These are phyloP conservation scores for Chalaropsis thielavioides DNA, from an alignment of 2,329 filamentous ascomycete species.

Conservation along the genomic window DNA sequence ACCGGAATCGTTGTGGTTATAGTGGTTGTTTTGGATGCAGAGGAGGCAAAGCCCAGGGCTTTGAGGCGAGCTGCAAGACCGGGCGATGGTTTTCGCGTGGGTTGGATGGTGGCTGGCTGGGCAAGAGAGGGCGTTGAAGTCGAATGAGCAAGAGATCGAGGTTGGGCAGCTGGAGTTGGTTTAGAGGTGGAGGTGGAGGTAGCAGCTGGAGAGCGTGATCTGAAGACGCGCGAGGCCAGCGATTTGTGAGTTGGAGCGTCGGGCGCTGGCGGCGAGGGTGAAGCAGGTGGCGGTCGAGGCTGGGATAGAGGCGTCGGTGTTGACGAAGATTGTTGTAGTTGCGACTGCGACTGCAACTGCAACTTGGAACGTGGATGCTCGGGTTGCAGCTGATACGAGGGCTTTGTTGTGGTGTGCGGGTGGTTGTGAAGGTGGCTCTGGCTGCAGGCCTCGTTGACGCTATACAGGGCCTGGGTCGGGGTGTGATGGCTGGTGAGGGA, in stretches of 20 bases:
- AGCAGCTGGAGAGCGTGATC: constrained; percentile 19
- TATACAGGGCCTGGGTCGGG: background rate
- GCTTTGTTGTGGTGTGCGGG: background rate
- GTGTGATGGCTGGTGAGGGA: background rate
- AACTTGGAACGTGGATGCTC: constrained; percentile 7
- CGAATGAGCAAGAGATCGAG: constrained; percentile 17
- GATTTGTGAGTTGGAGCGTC: background rate
- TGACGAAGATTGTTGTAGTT: background rate
- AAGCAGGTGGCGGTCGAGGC: background rate
- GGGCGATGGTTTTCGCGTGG: constrained; percentile 45
- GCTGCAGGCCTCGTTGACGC: background rate
- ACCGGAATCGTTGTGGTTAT: constrained; percentile 19
- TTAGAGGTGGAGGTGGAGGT: background rate
- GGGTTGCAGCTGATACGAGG: background rate
- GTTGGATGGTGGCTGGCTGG: constrained; percentile 20
- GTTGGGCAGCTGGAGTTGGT: constrained; percentile 19
- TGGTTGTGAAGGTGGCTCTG: background rate
- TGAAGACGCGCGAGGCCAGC: constrained; percentile 16
- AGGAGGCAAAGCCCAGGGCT: constrained; percentile 44
- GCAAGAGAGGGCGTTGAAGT: constrained; percentile 20
- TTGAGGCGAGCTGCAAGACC: constrained; percentile 51
- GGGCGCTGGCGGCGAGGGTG: background rate
- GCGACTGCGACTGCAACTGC: constrained; percentile 13
- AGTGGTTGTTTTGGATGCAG: constrained; percentile 18
- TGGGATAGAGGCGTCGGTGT: background rate